A percentile compares a stretch with the other conserved stretches of the same genome.
These are phyloP conservation scores for Apiospora kogelbergensis DNA, from an alignment of 2,329 filamentous ascomycete genomes.

Conservation along the genomic window DNA sequence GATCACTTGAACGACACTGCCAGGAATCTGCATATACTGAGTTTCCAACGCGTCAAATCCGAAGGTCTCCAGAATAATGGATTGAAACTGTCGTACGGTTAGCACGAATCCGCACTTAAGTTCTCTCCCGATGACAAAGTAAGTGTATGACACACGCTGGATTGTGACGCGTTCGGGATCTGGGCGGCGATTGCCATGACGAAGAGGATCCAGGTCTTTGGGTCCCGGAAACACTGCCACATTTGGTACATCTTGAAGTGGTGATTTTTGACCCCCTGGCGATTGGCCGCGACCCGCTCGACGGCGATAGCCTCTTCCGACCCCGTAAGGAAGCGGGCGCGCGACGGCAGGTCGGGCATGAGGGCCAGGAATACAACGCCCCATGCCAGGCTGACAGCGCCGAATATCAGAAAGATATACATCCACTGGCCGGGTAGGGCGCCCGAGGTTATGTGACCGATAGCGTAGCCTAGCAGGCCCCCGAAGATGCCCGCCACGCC, in stretches of 20 bases:
- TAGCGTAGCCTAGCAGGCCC: conserved; percentile 56
- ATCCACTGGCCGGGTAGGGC: conserved; percentile 26
- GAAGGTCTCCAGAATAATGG: conserved; percentile 26
- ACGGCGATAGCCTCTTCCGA: conserved; percentile 57
- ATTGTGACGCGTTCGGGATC: conserved; percentile 56
- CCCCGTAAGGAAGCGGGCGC: conserved; percentile 58
- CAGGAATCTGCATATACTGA: conserved; percentile 61
- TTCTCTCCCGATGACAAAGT: background rate
- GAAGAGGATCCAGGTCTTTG: conserved; percentile 57
- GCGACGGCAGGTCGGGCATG: conserved; percentile 62
- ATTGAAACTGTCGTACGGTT: conserved; percentile 24
- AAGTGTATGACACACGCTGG: conserved; percentile 33
- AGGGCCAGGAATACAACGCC: conserved; percentile 55
- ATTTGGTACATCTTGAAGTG: conserved; percentile 48
- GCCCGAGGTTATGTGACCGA: conserved; percentile 53
- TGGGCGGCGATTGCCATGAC: conserved; percentile 53
- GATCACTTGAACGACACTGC: conserved; percentile 56
- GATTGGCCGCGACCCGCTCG: conserved; percentile 50
- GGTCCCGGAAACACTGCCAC: conserved; percentile 46
- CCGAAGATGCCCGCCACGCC: conserved; percentile 63
- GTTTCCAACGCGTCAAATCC: conserved; percentile 47
- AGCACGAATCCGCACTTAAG: background rate
- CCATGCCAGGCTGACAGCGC: conserved; percentile 54
- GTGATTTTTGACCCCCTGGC: conserved; percentile 53
- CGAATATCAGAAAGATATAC: conserved; percentile 56